Evolutionary conservation across 495 filamentous ascomycete species (phyloP).

Genomic region (Podospora anserina): DNA sequence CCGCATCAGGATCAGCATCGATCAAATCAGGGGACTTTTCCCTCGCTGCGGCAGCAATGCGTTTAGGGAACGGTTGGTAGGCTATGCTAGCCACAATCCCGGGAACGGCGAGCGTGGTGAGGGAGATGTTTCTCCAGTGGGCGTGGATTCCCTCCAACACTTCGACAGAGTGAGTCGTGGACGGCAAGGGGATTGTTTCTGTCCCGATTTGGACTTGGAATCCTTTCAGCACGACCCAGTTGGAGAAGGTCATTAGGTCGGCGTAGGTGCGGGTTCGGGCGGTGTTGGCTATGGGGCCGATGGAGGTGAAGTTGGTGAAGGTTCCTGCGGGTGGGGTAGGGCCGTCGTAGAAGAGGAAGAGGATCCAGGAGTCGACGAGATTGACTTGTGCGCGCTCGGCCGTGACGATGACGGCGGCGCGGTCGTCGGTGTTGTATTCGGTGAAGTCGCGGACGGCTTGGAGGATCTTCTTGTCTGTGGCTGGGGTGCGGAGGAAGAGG

Average conservation of each 20-base stretch:
- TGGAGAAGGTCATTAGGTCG: slow-evolving; percentile 43
- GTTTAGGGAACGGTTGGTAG: slow-evolving; percentile 55
- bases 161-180: slow-evolving; percentile 32
- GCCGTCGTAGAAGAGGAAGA: slow-evolving; percentile 64
- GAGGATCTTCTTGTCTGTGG: slow-evolving; percentile 45
- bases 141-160: slow-evolving; percentile 47
- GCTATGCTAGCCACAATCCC: slow-evolving; percentile 53
- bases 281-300: slow-evolving; percentile 46
- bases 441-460: slow-evolving; percentile 54
- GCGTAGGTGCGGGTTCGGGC: slow-evolving; percentile 54
- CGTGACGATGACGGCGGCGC: slow-evolving; percentile 56
- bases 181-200: slow-evolving; percentile 55
- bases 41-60: slow-evolving; percentile 47
- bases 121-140: slow-evolving; percentile 49
- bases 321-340: slow-evolving; percentile 50
- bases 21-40: slow-evolving; percentile 52
- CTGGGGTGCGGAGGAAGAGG: slow-evolving; percentile 40
- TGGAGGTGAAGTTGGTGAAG: slow-evolving; percentile 55
- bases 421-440: slow-evolving; percentile 54
- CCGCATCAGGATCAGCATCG: slow-evolving; percentile 48
- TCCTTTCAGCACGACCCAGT: slow-evolving; percentile 40
- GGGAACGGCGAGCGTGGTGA: slow-evolving; percentile 43
- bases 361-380: slow-evolving; percentile 52
- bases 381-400: slow-evolving; percentile 44
- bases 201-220: slow-evolving; percentile 56